A percentile compares a stretch with the other conserved stretches of the same genome.
Evolutionary conservation across 495 filamentous ascomycete species (phyloP).

Genomic region (Mytilinidion resinicola): DNA sequence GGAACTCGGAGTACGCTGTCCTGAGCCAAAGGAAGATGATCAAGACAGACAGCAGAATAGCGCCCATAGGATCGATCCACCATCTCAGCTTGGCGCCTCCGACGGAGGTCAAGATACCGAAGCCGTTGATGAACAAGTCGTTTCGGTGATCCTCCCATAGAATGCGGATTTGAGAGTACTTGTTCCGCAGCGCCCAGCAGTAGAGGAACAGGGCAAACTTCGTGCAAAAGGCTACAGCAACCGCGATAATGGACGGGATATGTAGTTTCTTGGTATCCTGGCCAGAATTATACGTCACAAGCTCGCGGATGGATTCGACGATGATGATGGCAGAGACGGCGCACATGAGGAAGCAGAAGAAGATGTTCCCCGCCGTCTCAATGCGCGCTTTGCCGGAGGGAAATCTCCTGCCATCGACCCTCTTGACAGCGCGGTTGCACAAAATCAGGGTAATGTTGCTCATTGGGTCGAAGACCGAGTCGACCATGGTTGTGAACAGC

Average conservation of each 20-base stretch:
- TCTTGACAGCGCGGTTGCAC: conserved; percentile 78
- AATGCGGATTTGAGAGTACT: conserved; percentile 85
- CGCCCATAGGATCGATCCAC: conserved; percentile 95
- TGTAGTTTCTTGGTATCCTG: conserved; percentile 54
- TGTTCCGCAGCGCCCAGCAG: conserved; percentile 84
- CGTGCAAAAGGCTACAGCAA: conserved; percentile 75
- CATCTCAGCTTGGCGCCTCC: conserved; percentile 79
- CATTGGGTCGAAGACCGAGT: conserved; percentile 90
- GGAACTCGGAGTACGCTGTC: conserved; percentile 84
- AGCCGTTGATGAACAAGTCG: conserved; percentile 51
- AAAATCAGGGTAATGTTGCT: conserved; percentile 86
- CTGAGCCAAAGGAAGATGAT: conserved; percentile 74
- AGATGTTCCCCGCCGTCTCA: conserved; percentile 93
- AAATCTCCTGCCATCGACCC: conserved; percentile 83
- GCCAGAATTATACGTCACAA: conserved; percentile 39
- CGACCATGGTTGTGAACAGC: conserved; percentile 96
- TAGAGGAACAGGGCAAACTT: conserved; percentile 83
- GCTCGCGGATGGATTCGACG: conserved; percentile 70
- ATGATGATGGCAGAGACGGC: conserved; percentile 86
- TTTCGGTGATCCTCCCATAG: conserved; percentile 59
- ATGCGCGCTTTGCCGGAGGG: conserved; percentile 91
- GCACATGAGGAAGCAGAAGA: conserved; percentile 96
- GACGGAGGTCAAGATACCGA: conserved; percentile 84
- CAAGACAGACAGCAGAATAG: conserved; percentile 71
- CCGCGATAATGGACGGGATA: conserved; percentile 78